These are phyloP conservation scores for Pleurotus citrinopileatus DNA, from an alignment of 768 basidiomycete species.

Conservation along the genomic window DNA sequence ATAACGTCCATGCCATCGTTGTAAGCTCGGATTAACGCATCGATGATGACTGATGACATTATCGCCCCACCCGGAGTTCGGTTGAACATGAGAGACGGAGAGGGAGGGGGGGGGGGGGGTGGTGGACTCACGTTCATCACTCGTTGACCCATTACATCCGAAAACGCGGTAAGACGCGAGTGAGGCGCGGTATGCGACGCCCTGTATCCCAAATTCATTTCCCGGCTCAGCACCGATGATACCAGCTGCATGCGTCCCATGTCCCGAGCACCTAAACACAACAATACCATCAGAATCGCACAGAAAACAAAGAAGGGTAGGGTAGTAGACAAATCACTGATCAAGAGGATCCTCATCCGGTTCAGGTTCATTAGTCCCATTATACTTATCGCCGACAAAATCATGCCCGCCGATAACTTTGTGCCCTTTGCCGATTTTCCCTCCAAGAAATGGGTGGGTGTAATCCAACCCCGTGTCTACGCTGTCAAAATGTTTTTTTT, in stretches of 20 bases:
- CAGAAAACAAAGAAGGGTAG: not conserved
- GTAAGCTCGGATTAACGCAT: conserved; percentile 32
- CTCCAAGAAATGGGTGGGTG: conserved; percentile 35
- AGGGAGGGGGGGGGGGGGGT: too few relatives aligned
- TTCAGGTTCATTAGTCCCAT: conserved; percentile 29
- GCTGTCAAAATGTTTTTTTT: not conserved
- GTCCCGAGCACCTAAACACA: conserved; percentile 12
- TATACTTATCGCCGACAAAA: conserved; percentile 38
- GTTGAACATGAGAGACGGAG: too few relatives aligned
- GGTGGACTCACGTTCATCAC: conserved; percentile 33
- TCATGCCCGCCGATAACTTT: conserved; percentile 40
- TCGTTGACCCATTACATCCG: conserved; percentile 37
- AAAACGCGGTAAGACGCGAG: conserved; percentile 43
- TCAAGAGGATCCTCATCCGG: conserved; percentile 35
- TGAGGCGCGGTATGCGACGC: conserved; percentile 45
- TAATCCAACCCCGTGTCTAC: conserved; percentile 8
- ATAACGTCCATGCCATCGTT: conserved; percentile 48
- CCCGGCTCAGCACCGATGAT: conserved; percentile 42
- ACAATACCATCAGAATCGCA: not conserved
- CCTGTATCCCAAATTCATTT: conserved; percentile 45
- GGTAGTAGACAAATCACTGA: conserved; percentile 18
- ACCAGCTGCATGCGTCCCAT: conserved; percentile 28
- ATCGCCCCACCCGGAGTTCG: not conserved
- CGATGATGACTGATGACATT: conserved; percentile 29
- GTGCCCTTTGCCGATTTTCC: conserved; percentile 33